Percentiles rank a stretch among this genome's conserved stretches.
Conservation (phyloP, 2,329 filamentous ascomycete species). For the Dactylellina sp. region DNA sequence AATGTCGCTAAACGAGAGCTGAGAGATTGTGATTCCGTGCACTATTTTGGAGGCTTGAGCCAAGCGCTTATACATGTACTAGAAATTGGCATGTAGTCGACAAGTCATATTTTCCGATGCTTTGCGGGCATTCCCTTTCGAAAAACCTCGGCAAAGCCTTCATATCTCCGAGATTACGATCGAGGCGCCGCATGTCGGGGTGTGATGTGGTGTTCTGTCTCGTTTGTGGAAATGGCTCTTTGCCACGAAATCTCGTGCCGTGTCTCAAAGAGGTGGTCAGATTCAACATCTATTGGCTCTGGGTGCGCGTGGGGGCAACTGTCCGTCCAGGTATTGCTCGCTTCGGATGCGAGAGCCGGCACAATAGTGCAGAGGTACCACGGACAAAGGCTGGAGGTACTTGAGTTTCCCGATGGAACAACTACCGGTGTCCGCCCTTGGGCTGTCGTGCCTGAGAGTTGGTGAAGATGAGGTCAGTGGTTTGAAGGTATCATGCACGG, state of each 20-base stretch:
- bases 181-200: not conserved
- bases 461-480: not conserved
- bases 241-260: slow-evolving; percentile 22
- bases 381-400: not conserved
- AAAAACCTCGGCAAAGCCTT: not conserved
- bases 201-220: too few species aligned
- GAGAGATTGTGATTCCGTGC: not conserved
- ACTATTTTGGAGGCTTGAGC: slow-evolving; percentile 5
- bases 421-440: not conserved
- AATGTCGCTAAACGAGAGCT: not conserved
- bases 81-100: too few species aligned
- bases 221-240: slow-evolving; percentile 21
- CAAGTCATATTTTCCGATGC: too few species aligned
- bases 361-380: not conserved
- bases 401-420: not conserved
- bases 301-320: slow-evolving; percentile 22
- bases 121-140: not conserved
- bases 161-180: slow-evolving; percentile 19
- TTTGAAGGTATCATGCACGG: slow-evolving; percentile 5
- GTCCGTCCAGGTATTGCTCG: not conserved
- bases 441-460: not conserved
- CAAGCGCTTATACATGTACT: not conserved
- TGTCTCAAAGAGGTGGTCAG: slow-evolving; percentile 39
- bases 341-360: not conserved
- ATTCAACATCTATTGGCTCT: slow-evolving; percentile 17